Conservation (phyloP, 257 asterid genomes). For the Nicotiana paniculata region DNA sequence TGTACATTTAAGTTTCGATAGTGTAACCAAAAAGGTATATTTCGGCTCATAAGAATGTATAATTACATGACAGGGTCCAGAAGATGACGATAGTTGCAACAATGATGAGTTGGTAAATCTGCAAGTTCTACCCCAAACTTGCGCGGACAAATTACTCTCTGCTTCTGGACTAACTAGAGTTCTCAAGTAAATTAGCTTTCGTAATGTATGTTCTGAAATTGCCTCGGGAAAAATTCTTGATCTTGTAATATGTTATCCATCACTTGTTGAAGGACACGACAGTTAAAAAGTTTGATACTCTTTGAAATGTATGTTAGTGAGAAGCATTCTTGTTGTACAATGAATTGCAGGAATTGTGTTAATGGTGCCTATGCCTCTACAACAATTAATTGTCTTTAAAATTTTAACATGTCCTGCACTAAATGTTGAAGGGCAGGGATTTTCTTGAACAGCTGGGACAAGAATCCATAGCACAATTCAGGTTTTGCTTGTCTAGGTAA, state of each 20-base stretch:
- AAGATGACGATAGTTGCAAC: background rate
- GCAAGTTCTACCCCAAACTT: background rate
- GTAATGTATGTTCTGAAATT: constrained; percentile 18
- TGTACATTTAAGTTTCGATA: background rate
- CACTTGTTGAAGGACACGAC: constrained; percentile 1
- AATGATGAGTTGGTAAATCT: background rate
- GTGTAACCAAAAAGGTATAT: background rate
- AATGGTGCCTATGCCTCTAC: background rate
- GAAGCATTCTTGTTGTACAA: background rate
- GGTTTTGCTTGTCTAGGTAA: background rate
- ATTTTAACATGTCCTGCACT: background rate
- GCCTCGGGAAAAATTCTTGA: background rate
- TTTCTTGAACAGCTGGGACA: background rate
- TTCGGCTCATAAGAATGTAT: background rate
- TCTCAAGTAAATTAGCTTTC: constrained; percentile 13
- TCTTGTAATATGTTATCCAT: constrained; percentile 21
- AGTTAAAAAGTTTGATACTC: background rate
- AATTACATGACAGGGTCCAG: constrained; percentile 6
- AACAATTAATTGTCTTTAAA: background rate
- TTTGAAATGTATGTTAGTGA: background rate
- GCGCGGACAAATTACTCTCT: background rate
- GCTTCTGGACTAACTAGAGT: constrained; percentile 12
- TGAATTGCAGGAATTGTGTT: background rate
- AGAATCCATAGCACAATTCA: background rate
- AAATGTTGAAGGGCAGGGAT: background rate